Conservation (phyloP, 1,284 basidiomycete species). For the Erythrobasidium hasegawianum region DNA sequence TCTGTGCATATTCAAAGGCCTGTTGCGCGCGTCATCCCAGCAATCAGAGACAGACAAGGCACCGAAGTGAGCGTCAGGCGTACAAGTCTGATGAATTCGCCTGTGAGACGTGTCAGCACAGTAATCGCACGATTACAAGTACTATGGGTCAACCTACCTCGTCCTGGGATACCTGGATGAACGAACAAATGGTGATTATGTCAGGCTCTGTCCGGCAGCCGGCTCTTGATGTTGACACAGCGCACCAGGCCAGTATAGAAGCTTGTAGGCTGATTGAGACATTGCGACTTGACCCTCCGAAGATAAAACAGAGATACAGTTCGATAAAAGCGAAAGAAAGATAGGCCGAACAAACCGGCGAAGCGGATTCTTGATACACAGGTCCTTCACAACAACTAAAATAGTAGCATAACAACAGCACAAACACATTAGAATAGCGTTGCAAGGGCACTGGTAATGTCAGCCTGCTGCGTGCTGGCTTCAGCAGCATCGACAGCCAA, state of each 20-base stretch:
- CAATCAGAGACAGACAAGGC: neutral
- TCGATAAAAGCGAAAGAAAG: too few relatives aligned
- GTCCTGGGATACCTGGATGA: slow-evolving; percentile 26
- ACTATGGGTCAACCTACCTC: slow-evolving; percentile 6
- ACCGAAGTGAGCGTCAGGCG: neutral
- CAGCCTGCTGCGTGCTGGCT: neutral
- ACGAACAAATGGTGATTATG: neutral
- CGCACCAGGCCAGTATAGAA: neutral
- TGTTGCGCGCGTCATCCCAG: neutral
- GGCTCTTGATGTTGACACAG: too few relatives aligned
- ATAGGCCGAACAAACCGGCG: too few relatives aligned
- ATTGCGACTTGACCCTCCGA: neutral
- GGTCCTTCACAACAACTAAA: too few relatives aligned
- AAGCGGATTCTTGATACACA: too few relatives aligned
- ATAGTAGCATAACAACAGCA: too few relatives aligned
- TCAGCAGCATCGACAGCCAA: neutral
- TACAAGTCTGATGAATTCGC: slow-evolving; percentile 32
- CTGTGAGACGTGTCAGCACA: slow-evolving; percentile 1
- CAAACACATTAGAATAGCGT: too few relatives aligned
- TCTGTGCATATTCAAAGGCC: slow-evolving; percentile 32
- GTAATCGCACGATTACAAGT: neutral
- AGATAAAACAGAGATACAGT: too few relatives aligned
- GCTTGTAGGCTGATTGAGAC: neutral
- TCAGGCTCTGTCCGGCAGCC: neutral
- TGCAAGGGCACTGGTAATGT: too few relatives aligned